Base-by-base conservation (phyloP, 345 rosid genomes). In the Lumnitzera littorea region DNA sequence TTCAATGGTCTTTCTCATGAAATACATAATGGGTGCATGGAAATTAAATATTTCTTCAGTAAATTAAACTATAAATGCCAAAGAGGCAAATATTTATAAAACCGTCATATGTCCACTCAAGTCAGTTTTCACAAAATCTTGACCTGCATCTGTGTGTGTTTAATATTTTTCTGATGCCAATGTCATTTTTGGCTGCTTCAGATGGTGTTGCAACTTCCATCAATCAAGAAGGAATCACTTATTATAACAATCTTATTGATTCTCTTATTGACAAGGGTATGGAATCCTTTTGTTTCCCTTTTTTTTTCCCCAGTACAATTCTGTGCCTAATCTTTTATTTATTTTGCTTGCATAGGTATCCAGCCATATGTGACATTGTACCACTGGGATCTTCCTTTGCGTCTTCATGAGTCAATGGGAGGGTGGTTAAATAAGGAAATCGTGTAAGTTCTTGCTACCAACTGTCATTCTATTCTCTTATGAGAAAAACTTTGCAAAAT, bases 311-410 rank as follows among this genome's bases (percentile, higher is more conserved):
- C 59, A 52, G 13, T 14, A 56, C 24, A 46, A 53, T 46, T 15
- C 60, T 52, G 58, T 63, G 36, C 11, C 47, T 66, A 36, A 11
- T 61, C 31, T 50, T 69, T 56, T 41, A 64, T 43, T 62, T 61
- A 12, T 57, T 73, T 24, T 57, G 47, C 56, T 41, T 46, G 8
- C 52, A 70, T 65, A 89, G 96, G 92, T 62, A 79, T 88, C 69
- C 69, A 80, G 61, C 96, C 98, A 50, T 86, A 63, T 57, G 72
- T 51, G 51, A 89, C 96, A 62, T 76, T 91, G 57, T 89, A 88
- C 68, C 98, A 91, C 68, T 91, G 95, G 95, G 98, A 91, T 75
- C 87, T 86, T 65, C 98, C 98, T 15, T 64, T 82, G 75, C 85
- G 88, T 75, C 91, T 91, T 68, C 79, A 88, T 20, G 88, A 88